Evolutionary conservation across 2,329 filamentous ascomycete genomes (phyloP), one percentile per base, ranked within the genome.

Genomic region (Aspergillus fijiensis): DNA sequence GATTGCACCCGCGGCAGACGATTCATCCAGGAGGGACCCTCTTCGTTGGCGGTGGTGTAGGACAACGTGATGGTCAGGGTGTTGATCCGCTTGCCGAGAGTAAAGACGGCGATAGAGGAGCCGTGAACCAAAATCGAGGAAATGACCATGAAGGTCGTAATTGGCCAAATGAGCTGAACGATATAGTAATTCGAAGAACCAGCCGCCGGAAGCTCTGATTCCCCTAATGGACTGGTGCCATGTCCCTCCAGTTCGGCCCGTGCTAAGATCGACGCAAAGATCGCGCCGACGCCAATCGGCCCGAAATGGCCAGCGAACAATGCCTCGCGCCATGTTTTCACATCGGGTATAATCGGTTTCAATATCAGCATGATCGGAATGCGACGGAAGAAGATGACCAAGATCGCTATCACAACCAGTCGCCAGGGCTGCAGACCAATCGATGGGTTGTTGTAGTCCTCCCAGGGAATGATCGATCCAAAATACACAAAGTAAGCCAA

Each of bases 401-500:
- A 85, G 21, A 99, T 78, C n/a, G 92, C 91, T 66, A 99, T 90
- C 45, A 98, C 90, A n/a, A 95, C 89, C 23, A 99, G 82, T 64
- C 91, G 86, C 95, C 95, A 99, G 3, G 92, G 92, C 16, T 85
- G 83, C 52, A 96, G 81, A 45, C 94, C 92, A 58, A 96, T 81
- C 0, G 81, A 81, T 1, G 84, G 81, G 60, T 87, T 82, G 79
- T 98, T 96, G 83, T 88, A 99, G 74, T 92, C 88, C 69, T 89
- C 86, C 95, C 95, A 99, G 1, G 95, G 95, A 63, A 99, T 95
- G 75, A 99, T 97, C 57, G 95, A 92, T 56, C 95, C 95, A 65
- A 99, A 90, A 75, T 95, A 99, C 68, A 99, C 95, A 76, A 99
- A 99, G 77, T 98, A 99, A 2, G 94, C 86, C 87, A 99, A 85